phyloP scores from a whole-genome alignment of 2,329 filamentous ascomycete species.

The Whalleya microplaca region DNA sequence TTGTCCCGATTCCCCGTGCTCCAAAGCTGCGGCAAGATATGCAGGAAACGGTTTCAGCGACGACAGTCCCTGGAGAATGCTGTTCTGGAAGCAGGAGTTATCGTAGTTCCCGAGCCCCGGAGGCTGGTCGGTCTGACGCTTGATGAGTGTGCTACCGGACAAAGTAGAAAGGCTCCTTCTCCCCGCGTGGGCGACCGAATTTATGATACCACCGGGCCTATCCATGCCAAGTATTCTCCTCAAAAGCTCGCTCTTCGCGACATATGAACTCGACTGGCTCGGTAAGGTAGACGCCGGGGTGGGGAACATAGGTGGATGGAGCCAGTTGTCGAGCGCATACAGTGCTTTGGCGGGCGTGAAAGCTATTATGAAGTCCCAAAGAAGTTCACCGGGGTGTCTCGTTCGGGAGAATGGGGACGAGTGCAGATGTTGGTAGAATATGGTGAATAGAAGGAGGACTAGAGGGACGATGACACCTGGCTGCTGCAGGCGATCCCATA shows the following conservation, averaged over 20 bases:
- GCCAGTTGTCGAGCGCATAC: conserved; percentile 59
- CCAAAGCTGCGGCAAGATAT: conserved; percentile 60
- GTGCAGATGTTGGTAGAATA: conserved; percentile 42
- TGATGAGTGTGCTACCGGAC: conserved; percentile 49
- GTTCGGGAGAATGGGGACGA: conserved; percentile 33
- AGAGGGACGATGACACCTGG: conserved; percentile 42
- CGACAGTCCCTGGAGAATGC: conserved; percentile 83
- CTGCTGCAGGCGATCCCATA: conserved; percentile 40
- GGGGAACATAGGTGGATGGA: conserved; percentile 51
- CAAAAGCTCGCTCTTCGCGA: conserved; percentile 68
- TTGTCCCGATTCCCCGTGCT: conserved; percentile 33
- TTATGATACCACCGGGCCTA: conserved; percentile 55
- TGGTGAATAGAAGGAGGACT: conserved; percentile 39
- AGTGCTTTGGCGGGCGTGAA: conserved; percentile 60
- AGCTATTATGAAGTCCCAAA: conserved; percentile 66
- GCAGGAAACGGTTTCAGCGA: conserved; percentile 70
- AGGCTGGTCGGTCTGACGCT: conserved; percentile 49
- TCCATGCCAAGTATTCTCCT: conserved; percentile 65
- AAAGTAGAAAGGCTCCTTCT: conserved; percentile 59
- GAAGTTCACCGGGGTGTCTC: conserved; percentile 47
- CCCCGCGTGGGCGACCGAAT: conserved; percentile 60
- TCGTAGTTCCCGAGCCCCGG: conserved; percentile 86
- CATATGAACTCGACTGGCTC: conserved; percentile 48
- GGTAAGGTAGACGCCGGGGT: conserved; percentile 40
- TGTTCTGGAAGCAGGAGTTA: conserved; percentile 98